Evolutionary conservation across 805 yeast genomes (phyloP).

Genomic region (Kluyveromyces nonfermentans): DNA sequence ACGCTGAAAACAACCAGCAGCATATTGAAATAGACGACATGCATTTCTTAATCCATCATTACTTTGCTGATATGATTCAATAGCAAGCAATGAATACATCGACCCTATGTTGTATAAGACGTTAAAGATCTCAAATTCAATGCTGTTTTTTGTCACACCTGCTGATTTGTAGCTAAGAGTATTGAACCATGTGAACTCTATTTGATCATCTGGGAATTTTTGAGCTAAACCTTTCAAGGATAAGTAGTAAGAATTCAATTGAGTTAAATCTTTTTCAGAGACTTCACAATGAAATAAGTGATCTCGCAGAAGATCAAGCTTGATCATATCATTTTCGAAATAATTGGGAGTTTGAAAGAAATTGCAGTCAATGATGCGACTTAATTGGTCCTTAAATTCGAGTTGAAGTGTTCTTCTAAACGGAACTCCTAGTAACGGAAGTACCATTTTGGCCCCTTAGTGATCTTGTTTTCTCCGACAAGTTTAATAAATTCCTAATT

Average conservation of each 20-base stretch:
- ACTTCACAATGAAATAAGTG: conserved; percentile 30
- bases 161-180: conserved; percentile 49
- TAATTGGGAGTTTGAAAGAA: conserved; percentile 35
- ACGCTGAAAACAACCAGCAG: conserved; percentile 57
- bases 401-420: conserved; percentile 37
- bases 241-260: conserved; percentile 38
- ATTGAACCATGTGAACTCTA: conserved; percentile 65
- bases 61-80: conserved; percentile 32
- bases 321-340: conserved; percentile 35
- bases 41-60: conserved; percentile 52
- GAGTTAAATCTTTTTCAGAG: conserved; percentile 30
- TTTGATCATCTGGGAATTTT: conserved; percentile 57
- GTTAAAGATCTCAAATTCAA: conserved; percentile 53
- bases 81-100: conserved; percentile 48
- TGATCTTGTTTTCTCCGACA: conserved; percentile 10
- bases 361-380: conserved; percentile 39
- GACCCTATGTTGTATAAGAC: conserved; percentile 63
- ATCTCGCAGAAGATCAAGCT: conserved; percentile 37
- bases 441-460: conserved; percentile 9
- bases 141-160: conserved; percentile 40
- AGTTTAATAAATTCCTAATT: background rate
- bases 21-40: conserved; percentile 54
- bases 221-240: conserved; percentile 35
- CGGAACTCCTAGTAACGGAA: conserved; percentile 40
- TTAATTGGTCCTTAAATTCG: conserved; percentile 33